Conservation (phyloP, 257 asterid genomes). For the Pogostemon cablin region DNA sequence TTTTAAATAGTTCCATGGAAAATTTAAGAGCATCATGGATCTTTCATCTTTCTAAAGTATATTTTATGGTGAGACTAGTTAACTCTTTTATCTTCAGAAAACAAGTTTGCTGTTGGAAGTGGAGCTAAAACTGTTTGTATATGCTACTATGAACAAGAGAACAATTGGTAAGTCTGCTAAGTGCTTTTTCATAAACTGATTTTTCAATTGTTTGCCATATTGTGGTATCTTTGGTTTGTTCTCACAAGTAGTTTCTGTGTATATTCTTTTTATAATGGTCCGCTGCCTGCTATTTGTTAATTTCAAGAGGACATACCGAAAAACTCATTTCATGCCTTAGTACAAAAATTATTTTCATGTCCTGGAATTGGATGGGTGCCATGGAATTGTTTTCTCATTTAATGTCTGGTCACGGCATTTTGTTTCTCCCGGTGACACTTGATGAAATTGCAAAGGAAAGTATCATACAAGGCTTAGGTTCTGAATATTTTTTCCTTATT, state of each 20-base stretch:
- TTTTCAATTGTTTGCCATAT: slow-evolving; percentile 4
- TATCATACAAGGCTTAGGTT: not conserved
- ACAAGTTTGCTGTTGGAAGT: slow-evolving; percentile 99
- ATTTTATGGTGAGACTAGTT: slow-evolving; percentile 21
- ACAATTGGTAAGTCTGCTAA: slow-evolving; percentile 76
- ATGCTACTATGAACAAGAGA: slow-evolving; percentile 99
- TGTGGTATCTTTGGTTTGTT: slow-evolving; percentile 11
- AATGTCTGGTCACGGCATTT: not conserved
- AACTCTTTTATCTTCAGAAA: slow-evolving; percentile 55
- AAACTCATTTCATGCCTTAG: slow-evolving; percentile 16
- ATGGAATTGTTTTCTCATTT: not conserved
- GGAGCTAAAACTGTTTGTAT: slow-evolving; percentile 99
- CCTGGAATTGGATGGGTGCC: not conserved
- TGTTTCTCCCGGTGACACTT: not conserved
- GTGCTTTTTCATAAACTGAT: slow-evolving; percentile 1
- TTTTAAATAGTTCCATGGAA: slow-evolving; percentile 13
- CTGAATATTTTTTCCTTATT: not conserved
- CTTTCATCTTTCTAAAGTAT: slow-evolving; percentile 7
- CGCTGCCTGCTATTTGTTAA: slow-evolving; percentile 14
- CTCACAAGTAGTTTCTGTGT: slow-evolving; percentile 1
- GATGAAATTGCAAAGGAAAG: slow-evolving; percentile 9
- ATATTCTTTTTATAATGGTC: not conserved
- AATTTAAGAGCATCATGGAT: slow-evolving; percentile 20
- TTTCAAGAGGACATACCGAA: not conserved
- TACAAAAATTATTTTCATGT: not conserved